A percentile compares a stretch with the other conserved stretches of the same genome.
phyloP scores from a whole-genome alignment of 208 protist species.

The Acanthamoeba polyphaga region DNA sequence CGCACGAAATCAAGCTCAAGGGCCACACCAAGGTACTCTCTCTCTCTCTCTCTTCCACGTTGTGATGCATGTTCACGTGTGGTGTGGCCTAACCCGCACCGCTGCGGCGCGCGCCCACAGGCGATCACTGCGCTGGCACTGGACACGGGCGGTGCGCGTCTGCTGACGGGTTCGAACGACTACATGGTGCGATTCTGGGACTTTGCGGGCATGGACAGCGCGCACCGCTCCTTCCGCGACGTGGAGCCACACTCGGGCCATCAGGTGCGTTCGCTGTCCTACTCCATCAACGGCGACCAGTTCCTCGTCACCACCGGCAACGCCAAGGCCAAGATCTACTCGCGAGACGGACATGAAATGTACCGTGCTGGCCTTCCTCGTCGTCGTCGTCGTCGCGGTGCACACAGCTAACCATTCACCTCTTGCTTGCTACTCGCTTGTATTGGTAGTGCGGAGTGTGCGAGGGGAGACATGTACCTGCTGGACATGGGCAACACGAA shows the following conservation, averaged over 20 bases:
- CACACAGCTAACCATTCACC: too few relatives aligned
- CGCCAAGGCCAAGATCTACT: constrained; percentile 37
- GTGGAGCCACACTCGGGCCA: constrained; percentile 45
- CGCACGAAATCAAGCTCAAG: constrained; percentile 48
- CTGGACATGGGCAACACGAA: constrained; percentile 42
- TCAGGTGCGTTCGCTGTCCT: constrained; percentile 11
- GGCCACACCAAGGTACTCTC: not conserved
- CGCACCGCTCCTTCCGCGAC: constrained; percentile 31
- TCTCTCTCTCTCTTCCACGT: not conserved
- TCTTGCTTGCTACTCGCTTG: not conserved
- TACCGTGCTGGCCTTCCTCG: not conserved
- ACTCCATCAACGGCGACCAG: constrained; percentile 33
- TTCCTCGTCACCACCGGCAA: constrained; percentile 51
- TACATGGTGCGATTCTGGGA: constrained; percentile 42
- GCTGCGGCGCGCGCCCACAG: not conserved
- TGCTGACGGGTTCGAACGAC: constrained; percentile 44
- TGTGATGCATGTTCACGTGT: not conserved
- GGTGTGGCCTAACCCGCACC: too few relatives aligned
- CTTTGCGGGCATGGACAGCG: constrained; percentile 63
- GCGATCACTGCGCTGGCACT: constrained; percentile 30
- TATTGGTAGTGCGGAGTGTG: not conserved
- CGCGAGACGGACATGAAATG: not conserved
- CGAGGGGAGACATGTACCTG: constrained; percentile 45
- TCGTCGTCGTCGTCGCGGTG: not conserved
- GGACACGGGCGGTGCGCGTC: constrained; percentile 37